A percentile compares a stretch with the other conserved stretches of the same genome.
Evolutionary conservation across 208 protist genomes (phyloP).

Genomic region (Wallacemonas rigidus): DNA sequence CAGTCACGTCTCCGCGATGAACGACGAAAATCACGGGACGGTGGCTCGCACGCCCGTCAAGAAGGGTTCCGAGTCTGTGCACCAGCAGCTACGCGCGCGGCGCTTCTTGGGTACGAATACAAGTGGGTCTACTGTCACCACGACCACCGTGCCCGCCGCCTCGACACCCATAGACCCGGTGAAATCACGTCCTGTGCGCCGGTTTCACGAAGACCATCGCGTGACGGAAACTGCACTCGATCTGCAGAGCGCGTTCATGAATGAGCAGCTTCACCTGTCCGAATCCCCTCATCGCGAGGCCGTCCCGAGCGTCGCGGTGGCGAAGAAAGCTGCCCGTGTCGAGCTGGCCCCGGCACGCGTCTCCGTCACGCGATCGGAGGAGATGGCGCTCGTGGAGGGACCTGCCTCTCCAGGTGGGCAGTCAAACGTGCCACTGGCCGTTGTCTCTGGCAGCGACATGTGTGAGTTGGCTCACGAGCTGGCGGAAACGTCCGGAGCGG

Average conservation of each 20-base stretch:
- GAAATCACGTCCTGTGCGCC: conserved; percentile 13
- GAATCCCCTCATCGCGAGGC: not conserved
- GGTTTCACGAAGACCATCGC: not conserved
- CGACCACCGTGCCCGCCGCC: not conserved
- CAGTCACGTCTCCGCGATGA: conserved; percentile 2
- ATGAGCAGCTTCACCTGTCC: not conserved
- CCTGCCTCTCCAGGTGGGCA: not conserved
- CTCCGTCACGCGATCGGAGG: not conserved
- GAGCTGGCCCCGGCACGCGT: not conserved
- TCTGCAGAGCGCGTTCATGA: conserved; percentile 1
- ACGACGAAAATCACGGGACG: not conserved
- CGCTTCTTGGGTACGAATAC: not conserved
- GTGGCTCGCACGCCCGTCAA: conserved; percentile 16
- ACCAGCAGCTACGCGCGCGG: conserved; percentile 10
- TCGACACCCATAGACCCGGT: conserved; percentile 7
- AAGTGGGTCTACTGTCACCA: not conserved
- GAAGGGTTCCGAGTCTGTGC: conserved; percentile 8
- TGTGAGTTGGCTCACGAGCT: not conserved
- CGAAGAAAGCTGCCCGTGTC: not conserved
- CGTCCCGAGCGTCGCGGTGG: not conserved
- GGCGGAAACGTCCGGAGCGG: not conserved
- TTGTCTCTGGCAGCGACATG: not conserved
- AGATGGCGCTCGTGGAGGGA: conserved; percentile 9
- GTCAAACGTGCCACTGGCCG: not conserved
- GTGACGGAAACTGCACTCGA: not conserved